Evolutionary conservation across 768 basidiomycete species (phyloP).

Genomic region (Collybia mongolica): DNA sequence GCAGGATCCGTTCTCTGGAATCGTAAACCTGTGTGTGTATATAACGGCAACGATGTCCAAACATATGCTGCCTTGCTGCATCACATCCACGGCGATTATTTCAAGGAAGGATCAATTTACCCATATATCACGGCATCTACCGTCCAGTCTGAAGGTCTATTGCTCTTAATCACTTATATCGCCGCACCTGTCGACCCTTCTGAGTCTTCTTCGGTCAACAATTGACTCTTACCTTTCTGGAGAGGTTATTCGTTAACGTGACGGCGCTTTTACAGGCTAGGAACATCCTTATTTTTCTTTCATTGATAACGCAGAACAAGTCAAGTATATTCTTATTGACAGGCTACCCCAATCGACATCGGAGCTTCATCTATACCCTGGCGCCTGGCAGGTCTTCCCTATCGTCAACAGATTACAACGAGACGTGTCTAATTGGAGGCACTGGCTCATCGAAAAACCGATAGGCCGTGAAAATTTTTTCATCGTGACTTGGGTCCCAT

Average conservation of each 20-base stretch:
- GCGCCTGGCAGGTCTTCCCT: background rate
- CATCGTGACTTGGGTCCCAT: background rate
- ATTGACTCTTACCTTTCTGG: slow-evolving; percentile 2
- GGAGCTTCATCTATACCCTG: background rate
- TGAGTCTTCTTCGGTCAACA: background rate
- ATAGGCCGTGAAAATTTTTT: background rate
- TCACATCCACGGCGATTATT: background rate
- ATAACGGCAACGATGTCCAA: slow-evolving; percentile 2
- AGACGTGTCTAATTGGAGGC: background rate
- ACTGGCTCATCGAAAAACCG: slow-evolving; percentile 1
- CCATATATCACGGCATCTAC: slow-evolving; percentile 9
- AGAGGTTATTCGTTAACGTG: background rate
- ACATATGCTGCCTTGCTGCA: slow-evolving; percentile 3
- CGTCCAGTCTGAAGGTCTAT: slow-evolving; percentile 7
- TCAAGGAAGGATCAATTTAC: background rate
- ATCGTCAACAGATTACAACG: background rate
- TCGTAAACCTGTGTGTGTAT: slow-evolving; percentile 1
- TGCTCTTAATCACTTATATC: slow-evolving; percentile 1
- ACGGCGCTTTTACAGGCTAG: background rate
- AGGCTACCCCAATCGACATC: background rate
- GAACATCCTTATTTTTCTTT: background rate
- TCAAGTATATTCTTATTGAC: background rate
- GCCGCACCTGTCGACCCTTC: slow-evolving; percentile 10
- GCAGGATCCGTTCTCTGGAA: background rate
- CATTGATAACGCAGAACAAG: background rate